phyloP scores from a whole-genome alignment of 306 rosid species.

The Castanea mollissima region DNA sequence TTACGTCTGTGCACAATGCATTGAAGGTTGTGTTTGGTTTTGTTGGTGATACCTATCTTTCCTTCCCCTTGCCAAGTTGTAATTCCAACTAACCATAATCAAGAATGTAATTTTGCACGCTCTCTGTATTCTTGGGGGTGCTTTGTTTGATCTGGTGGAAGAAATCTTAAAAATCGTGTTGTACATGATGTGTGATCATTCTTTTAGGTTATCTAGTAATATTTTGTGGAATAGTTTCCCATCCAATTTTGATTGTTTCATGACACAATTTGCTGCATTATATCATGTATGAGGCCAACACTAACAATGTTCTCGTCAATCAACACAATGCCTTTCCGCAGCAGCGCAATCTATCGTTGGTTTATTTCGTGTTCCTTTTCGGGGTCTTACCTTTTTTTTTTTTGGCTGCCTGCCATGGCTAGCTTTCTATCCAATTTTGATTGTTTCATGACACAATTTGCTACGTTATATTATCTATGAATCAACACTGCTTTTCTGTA shows the following conservation, averaged over 20 bases:
- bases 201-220: conserved; percentile 69
- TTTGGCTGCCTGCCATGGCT: background rate
- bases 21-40: conserved; percentile 50
- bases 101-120: conserved; percentile 58
- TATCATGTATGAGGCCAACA: conserved; percentile 19
- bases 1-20: conserved; percentile 40
- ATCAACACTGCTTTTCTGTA: conserved; percentile 1
- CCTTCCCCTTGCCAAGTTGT: conserved; percentile 42
- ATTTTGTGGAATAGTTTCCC: conserved; percentile 43
- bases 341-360: conserved; percentile 5
- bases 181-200: conserved; percentile 83
- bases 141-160: conserved; percentile 38
- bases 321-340: background rate
- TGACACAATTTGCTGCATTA: conserved; percentile 17
- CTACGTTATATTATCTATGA: conserved; percentile 11
- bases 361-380: conserved; percentile 7
- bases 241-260: conserved; percentile 34
- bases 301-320: background rate
- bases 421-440: conserved; percentile 38
- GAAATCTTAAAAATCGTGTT: conserved; percentile 43
- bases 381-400: background rate
- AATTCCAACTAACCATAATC: conserved; percentile 45
- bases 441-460: conserved; percentile 15
- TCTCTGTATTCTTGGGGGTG: conserved; percentile 50
- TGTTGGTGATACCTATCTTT: conserved; percentile 41